Base-by-base conservation (phyloP, 768 basidiomycete species). In the Cytidiella melzeri region DNA sequence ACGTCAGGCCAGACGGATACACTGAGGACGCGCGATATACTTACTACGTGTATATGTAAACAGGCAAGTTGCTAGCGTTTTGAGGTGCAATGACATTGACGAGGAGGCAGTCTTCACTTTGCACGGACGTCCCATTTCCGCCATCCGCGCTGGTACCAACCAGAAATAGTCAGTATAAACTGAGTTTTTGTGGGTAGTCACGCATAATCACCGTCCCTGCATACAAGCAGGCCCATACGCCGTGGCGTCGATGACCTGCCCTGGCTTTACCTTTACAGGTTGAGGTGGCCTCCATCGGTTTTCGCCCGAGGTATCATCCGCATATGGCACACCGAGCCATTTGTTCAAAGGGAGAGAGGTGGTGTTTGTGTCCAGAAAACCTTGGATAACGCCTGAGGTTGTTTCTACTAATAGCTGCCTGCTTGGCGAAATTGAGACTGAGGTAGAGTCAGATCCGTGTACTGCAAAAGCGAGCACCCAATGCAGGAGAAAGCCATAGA, bases 221-320 rank as follows among this genome's bases (percentile, higher is more conserved):
- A 62, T 54, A 39, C 61, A 62, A 11, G 61, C 59, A 13, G 59
- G 47, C 23, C 61, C 61, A 49, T 52, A 60, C 12, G 53, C 59
- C 1, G 50, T 57, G 28, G 57, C 57, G 34, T 62, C 52, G 28
- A 56, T 48, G 21, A 54, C 41, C 25, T 53, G 23, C 15, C 52
- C 48, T 5, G 38, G 12, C 42, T 41, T 47, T 23, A 45, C 52
- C 37, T 45, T 36, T 20, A 51, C 45, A 3, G 55, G 47, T 47
- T 59, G 55, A 7, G 60, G 60, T 38, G 60, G 58, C 44, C 43
- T 43, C 60, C 60, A 61, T 15, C 60, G 50, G 47, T 61, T 61
- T 24, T 40, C 47, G 19, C 58, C 60, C 13, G 58, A 55, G 12
- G 60, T 61, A 38, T 56, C 55, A n/a, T 47, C 54, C 3, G 60